Evolutionary conservation across 2,329 filamentous ascomycete genomes (phyloP), one percentile per base, ranked within the genome.

Genomic region (Xylariaceae sp.): DNA sequence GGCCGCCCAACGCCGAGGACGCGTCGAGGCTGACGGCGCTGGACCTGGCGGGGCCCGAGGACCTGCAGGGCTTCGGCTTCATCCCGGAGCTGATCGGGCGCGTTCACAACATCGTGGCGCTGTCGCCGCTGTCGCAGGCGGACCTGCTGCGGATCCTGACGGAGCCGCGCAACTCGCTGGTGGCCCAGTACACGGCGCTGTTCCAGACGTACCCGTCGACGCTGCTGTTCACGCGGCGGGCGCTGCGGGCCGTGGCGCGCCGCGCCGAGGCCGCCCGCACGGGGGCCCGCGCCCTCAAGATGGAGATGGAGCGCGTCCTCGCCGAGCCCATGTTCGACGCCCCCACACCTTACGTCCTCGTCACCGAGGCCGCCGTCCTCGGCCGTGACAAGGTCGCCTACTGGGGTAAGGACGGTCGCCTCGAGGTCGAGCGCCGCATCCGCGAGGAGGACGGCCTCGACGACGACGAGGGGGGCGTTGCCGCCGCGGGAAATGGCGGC

Each of bases 81-180:
- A 97, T 97, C 51, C 93, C 93, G 0, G 93, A 97, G 74, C 81
- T 97, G n/a, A 89, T 98, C 50, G 95, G 95, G n/a, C 89, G 95
- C 18, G 86, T 99, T 46, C 93, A 96, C 50, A 91, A 96, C 56
- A 89, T 92, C 47, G 92, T 91, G 58, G 90, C 95, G 0, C 83
- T 99, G 0, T 88, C 90, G 14, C 87, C 91, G 0, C 81, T 99
- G 0, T 84, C 83, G 1, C 76, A 81, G 14, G 70, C 79, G 20
- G 84, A 88, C 56, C 85, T 99, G 12, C 86, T 93, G 50, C 87
- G 93, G 50, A 95, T 99, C 59, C 81, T 99, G 40, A 97, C 91
- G 0, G 93, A 98, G 71, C 95, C 95, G 1, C 87, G 90, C 55
- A 96, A 97, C 75, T 91, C 88, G 50, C 82, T 99, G 0, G 81